Percentiles rank a stretch among this genome's conserved stretches.
These are phyloP conservation scores for Agrocybe pediades DNA, from an alignment of 768 basidiomycete genomes.

Conservation along the genomic window DNA sequence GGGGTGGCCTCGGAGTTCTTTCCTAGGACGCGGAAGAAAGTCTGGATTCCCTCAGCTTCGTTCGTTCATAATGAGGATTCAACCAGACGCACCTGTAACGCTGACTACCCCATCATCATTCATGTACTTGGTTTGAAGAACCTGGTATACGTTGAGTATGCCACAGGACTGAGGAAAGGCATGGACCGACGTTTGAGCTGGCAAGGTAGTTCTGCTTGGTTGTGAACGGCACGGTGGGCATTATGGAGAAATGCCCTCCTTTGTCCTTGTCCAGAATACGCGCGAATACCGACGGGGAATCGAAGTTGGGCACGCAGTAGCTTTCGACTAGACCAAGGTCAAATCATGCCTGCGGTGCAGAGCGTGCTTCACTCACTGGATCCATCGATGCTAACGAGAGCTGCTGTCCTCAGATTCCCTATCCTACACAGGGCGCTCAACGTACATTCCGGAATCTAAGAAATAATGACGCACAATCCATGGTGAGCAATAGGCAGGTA, in stretches of 20 bases:
- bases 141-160: constrained; percentile 40
- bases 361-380: constrained; percentile 54
- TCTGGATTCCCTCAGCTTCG: constrained; percentile 37
- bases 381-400: constrained; percentile 80
- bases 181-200: constrained; percentile 64
- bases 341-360: background rate
- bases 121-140: constrained; percentile 90
- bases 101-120: constrained; percentile 85
- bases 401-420: constrained; percentile 83
- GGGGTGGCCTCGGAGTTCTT: constrained; percentile 31
- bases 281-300: constrained; percentile 91
- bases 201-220: constrained; percentile 86
- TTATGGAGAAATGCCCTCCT: constrained; percentile 92
- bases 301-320: constrained; percentile 92
- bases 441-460: constrained; percentile 2
- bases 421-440: constrained; percentile 47
- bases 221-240: constrained; percentile 66
- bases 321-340: constrained; percentile 67
- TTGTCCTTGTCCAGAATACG: constrained; percentile 87
- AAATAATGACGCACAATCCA: constrained; percentile 57
- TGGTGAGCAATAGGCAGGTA: constrained; percentile 81
- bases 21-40: constrained; percentile 73
- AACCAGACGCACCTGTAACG: constrained; percentile 60
- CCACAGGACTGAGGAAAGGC: background rate
- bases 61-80: background rate